phyloP scores from a whole-genome alignment of 345 rosid species.

The Trapa bicornis region DNA sequence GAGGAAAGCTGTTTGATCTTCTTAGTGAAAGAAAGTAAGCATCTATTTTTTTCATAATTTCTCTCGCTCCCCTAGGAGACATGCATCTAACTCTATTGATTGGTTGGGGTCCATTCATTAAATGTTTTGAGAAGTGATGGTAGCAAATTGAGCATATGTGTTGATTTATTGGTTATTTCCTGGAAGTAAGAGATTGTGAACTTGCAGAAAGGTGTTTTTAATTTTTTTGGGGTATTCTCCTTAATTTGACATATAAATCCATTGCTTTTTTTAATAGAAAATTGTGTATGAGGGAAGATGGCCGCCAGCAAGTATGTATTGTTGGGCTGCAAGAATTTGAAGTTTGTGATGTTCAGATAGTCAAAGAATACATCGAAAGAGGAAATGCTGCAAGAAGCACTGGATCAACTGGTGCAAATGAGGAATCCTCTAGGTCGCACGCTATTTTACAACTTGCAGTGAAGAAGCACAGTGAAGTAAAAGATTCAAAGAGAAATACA shows the following conservation, averaged over 20 bases:
- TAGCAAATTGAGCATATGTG: too few species aligned
- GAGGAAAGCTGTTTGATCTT: constrained; percentile 92
- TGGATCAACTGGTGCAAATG: constrained; percentile 96
- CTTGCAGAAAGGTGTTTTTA: not conserved
- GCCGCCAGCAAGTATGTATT: constrained; percentile 97
- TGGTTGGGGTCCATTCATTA: not conserved
- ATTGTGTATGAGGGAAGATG: constrained; percentile 99
- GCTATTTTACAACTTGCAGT: constrained; percentile 90
- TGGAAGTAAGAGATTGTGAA: not conserved
- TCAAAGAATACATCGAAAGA: constrained; percentile 83
- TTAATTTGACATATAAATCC: not conserved
- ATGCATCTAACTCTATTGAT: not conserved
- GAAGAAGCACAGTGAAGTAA: constrained; percentile 77
- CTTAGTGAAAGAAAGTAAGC: constrained; percentile 81
- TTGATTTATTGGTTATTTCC: not conserved
- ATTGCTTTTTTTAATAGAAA: constrained; percentile 37
- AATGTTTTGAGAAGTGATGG: not conserved
- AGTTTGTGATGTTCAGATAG: constrained; percentile 84
- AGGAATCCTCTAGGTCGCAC: constrained; percentile 98
- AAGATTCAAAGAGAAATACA: constrained; percentile 67
- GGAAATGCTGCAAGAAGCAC: constrained; percentile 94
- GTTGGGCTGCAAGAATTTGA: constrained; percentile 96
- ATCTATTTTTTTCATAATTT: constrained; percentile 1
- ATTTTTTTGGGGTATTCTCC: not conserved
- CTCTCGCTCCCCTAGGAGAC: not conserved